Base-by-base conservation (phyloP, 352 stramenopile species). In the Aphanomyces astaci region DNA sequence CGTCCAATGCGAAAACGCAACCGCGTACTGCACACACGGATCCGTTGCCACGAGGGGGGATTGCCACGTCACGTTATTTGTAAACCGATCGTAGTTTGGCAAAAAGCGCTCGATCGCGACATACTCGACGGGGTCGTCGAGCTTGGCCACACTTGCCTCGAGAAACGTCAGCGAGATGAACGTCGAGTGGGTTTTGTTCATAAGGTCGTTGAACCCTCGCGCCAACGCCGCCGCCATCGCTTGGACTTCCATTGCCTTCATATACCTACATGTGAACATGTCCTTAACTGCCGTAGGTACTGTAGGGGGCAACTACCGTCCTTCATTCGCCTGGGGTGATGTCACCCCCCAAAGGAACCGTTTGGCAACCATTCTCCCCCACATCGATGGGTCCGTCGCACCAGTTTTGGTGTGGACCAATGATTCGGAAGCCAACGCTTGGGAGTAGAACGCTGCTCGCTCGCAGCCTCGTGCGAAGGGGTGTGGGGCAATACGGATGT, bases 391-490 rank as follows among this genome's bases (percentile, higher is more conserved):
- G n/a, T n/a, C n/a, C n/a, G n/a, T n/a, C n/a, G n/a, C n/a, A n/a
- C n/a, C n/a, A n/a, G n/a, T n/a, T n/a, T n/a, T n/a, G n/a, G 36
- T 43, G 7, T 43, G 36, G 36, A 43, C 15, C 36, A 15, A 7
- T 43, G 36, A 43, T n/a, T n/a, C n/a, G n/a, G n/a, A n/a, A 60
- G 55, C 54, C n/a, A 60, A 55, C 57, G 79, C 66, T 46, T 77
- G 63, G 24, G 64, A 68, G 51, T 80, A 71, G 62, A 73, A 83
- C 31, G 77, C 73, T 2, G 74, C 52, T 3, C 75, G 73, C 28
- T 78, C 66, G 36, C 72, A 71, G 22, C 77, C 77, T 32, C 76
- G 68, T 2, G 77, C 71, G 75, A 83, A 83, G 22, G 75, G 77
- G 33, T 59, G 66, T 25, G 68, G 52, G 15, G 77, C 77, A 55